Conservation (phyloP, 169 alveolate genomes). For the Perkinsus marinus region DNA sequence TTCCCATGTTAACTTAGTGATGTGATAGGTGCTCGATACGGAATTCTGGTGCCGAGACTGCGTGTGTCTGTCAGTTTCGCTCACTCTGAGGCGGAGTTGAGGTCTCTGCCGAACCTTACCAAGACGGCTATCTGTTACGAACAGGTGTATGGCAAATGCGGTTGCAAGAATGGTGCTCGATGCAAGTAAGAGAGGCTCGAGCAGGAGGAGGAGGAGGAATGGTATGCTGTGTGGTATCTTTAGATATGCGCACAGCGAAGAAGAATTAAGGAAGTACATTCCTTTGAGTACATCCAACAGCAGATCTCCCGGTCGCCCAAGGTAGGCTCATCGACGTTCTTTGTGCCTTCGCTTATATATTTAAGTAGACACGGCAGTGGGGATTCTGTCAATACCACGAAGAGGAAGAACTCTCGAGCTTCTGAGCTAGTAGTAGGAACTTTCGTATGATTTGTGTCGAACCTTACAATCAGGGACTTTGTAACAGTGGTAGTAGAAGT, state of each 20-base stretch:
- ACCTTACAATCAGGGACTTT: no score
- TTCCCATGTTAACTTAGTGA: no score
- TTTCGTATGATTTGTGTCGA: no score
- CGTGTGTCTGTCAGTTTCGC: not conserved
- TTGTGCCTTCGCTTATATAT: not conserved
- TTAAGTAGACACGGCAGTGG: not conserved
- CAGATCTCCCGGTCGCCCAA: not conserved
- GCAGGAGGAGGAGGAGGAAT: not conserved
- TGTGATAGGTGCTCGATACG: no score
- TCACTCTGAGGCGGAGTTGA: not conserved
- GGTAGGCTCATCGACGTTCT: not conserved
- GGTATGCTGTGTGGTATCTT: not conserved
- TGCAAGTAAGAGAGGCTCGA: not conserved
- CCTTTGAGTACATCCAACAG: not conserved
- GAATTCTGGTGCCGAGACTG: no score
- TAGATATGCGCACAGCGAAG: not conserved
- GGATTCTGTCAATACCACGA: not conserved
- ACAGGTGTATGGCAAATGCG: not conserved
- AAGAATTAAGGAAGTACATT: not conserved
- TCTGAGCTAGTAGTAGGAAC: not conserved
- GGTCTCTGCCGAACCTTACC: not conserved
- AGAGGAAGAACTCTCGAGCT: not conserved
- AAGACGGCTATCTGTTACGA: not conserved
- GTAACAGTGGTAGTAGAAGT: not conserved
- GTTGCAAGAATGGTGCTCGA: not conserved